phyloP scores from a whole-genome alignment of 73 alveolate genomes.

The Diophrys appendiculata region DNA sequence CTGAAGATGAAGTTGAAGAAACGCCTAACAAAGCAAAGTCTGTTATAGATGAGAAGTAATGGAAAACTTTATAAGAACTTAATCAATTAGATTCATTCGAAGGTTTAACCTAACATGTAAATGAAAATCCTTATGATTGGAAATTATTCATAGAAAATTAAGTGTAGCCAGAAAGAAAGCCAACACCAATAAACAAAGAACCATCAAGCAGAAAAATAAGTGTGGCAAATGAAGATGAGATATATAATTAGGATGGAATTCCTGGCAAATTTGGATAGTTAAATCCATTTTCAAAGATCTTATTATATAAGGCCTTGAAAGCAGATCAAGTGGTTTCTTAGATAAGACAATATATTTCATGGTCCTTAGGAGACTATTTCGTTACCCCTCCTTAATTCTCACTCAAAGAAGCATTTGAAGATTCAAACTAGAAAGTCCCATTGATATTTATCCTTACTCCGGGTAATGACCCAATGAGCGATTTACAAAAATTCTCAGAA shows the following conservation, averaged over 20 bases:
- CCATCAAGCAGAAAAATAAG: no score
- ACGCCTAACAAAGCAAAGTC: conserved; percentile 36
- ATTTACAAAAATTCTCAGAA: conserved; percentile 72
- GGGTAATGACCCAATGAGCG: conserved; percentile 87
- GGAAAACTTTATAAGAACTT: conserved; percentile 50
- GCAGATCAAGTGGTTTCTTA: conserved; percentile 89
- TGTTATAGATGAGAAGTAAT: conserved; percentile 72
- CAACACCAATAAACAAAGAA: no score
- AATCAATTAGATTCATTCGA: neutral
- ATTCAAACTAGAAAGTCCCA: conserved; percentile 86
- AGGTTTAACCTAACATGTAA: conserved; percentile 8
- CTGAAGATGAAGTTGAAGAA: conserved; percentile 65
- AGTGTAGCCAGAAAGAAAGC: no score
- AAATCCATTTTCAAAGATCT: conserved; percentile 72
- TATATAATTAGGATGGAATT: no score
- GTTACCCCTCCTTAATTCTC: conserved; percentile 78
- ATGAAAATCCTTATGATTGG: conserved; percentile 61
- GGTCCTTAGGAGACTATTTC: conserved; percentile 73
- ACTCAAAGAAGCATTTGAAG: conserved; percentile 85
- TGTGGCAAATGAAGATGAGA: no score
- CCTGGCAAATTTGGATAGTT: conserved; percentile 76
- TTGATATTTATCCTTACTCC: conserved; percentile 82
- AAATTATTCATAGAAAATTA: conserved; percentile 72
- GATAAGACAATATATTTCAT: conserved; percentile 77
- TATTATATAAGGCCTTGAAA: conserved; percentile 89